Evolutionary conservation across 495 filamentous ascomycete species (phyloP).

Genomic region (Xylaria intraflava): DNA sequence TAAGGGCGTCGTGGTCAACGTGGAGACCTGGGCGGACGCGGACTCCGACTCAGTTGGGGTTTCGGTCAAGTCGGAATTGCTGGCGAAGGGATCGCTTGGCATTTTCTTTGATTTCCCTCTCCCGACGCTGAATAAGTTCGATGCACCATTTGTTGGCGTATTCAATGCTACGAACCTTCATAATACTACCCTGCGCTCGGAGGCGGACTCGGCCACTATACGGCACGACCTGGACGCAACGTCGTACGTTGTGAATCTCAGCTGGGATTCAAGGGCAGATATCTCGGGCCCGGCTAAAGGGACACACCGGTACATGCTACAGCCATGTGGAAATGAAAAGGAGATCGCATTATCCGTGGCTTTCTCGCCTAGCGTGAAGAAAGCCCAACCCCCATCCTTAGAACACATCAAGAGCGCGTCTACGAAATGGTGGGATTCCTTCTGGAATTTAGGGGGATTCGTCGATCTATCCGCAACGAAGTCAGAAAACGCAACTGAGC

Average conservation of each 20-base stretch:
- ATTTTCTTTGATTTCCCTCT: slow-evolving; percentile 50
- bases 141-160: slow-evolving; percentile 45
- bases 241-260: slow-evolving; percentile 36
- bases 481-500: slow-evolving; percentile 35
- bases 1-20: slow-evolving; percentile 30
- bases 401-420: slow-evolving; percentile 8
- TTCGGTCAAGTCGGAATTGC: slow-evolving; percentile 33
- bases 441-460: slow-evolving; percentile 44
- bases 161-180: slow-evolving; percentile 40
- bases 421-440: slow-evolving; percentile 35
- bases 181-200: slow-evolving; percentile 27
- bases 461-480: slow-evolving; percentile 36
- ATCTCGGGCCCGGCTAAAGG: slow-evolving; percentile 27
- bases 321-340: slow-evolving; percentile 15
- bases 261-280: slow-evolving; percentile 31
- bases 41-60: slow-evolving; percentile 43
- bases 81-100: slow-evolving; percentile 29
- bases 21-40: slow-evolving; percentile 43
- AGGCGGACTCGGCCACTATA: slow-evolving; percentile 32
- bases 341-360: slow-evolving; percentile 25
- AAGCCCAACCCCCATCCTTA: not conserved
- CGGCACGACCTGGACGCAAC: slow-evolving; percentile 38
- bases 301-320: slow-evolving; percentile 42
- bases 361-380: slow-evolving; percentile 23
- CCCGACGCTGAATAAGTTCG: slow-evolving; percentile 40